These are phyloP conservation scores for Protea cynaroides DNA, from an alignment of 164 flowering plant species.

Conservation along the genomic window DNA sequence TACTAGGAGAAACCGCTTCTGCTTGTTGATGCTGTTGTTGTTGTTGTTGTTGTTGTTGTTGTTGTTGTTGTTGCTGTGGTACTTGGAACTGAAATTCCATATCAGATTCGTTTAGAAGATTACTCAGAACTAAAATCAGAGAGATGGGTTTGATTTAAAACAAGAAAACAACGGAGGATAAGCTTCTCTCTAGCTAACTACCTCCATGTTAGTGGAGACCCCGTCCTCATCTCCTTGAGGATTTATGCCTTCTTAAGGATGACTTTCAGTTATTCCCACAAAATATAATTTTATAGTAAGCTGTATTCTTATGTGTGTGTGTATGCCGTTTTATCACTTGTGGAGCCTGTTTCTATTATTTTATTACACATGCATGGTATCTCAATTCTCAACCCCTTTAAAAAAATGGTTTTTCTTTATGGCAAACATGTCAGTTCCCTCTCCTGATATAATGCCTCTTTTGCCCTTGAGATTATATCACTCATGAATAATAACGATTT, in stretches of 20 bases:
- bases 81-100: conserved; percentile 59
- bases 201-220: conserved; percentile 18
- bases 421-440: conserved; percentile 7
- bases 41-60: conserved; percentile 26
- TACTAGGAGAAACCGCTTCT: conserved; percentile 17
- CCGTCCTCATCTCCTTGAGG: conserved; percentile 24
- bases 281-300: background rate
- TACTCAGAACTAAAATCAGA: conserved; percentile 1
- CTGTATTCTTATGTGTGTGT: conserved; percentile 1
- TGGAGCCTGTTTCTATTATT: background rate
- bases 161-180: conserved; percentile 4
- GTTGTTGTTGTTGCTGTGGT: conserved; percentile 26
- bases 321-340: no score
- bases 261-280: conserved; percentile 27
- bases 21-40: conserved; percentile 19
- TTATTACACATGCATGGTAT: background rate
- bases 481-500: background rate
- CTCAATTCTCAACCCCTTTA: no score
- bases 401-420: background rate
- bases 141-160: conserved; percentile 12
- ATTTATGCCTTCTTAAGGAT: conserved; percentile 19
- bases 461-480: background rate
- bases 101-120: background rate
- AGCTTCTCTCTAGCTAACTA: background rate
- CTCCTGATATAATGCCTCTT: background rate